A percentile compares a stretch with the other conserved stretches of the same genome.
Evolutionary conservation across 2,329 filamentous ascomycete species (phyloP).

Genomic region (Penicillium sp.): DNA sequence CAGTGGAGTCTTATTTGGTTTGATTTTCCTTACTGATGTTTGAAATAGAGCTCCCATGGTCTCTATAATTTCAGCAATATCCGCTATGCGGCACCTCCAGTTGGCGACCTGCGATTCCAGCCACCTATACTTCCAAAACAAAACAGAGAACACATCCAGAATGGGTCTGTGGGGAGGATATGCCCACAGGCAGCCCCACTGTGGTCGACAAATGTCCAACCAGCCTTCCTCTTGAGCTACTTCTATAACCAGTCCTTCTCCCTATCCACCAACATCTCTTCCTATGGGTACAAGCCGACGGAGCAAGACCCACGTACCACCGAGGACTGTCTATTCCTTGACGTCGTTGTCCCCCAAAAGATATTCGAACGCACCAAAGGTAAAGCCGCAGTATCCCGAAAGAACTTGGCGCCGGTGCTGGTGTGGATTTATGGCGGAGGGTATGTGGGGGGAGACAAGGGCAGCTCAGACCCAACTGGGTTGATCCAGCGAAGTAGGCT

Average conservation of each 20-base stretch:
- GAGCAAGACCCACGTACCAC: slow-evolving; percentile 28
- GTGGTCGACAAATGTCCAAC: slow-evolving; percentile 41
- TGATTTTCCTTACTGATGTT: background rate
- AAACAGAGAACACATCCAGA: slow-evolving; percentile 49
- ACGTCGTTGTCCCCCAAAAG: slow-evolving; percentile 37
- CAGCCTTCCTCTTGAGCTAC: slow-evolving; percentile 21
- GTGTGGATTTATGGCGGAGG: slow-evolving; percentile 54
- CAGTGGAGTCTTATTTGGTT: background rate
- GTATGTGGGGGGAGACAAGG: slow-evolving; percentile 44
- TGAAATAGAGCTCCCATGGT: slow-evolving; percentile 29
- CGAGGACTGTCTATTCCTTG: slow-evolving; percentile 42
- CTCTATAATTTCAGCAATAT: slow-evolving; percentile 60
- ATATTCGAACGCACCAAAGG: slow-evolving; percentile 31
- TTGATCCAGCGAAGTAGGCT: slow-evolving; percentile 45
- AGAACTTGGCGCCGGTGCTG: slow-evolving; percentile 34
- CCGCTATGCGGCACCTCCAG: slow-evolving; percentile 55
- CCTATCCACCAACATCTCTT: slow-evolving; percentile 23
- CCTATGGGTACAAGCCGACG: slow-evolving; percentile 20
- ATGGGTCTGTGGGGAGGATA: slow-evolving; percentile 44
- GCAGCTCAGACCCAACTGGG: slow-evolving; percentile 37
- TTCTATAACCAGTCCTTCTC: slow-evolving; percentile 16
- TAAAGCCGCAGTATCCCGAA: slow-evolving; percentile 7
- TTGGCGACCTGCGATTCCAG: slow-evolving; percentile 53
- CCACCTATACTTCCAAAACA: slow-evolving; percentile 46
- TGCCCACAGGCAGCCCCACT: slow-evolving; percentile 48